phyloP scores from a whole-genome alignment of 2,329 filamentous ascomycete species.

The Drechslerella stenobrocha region DNA sequence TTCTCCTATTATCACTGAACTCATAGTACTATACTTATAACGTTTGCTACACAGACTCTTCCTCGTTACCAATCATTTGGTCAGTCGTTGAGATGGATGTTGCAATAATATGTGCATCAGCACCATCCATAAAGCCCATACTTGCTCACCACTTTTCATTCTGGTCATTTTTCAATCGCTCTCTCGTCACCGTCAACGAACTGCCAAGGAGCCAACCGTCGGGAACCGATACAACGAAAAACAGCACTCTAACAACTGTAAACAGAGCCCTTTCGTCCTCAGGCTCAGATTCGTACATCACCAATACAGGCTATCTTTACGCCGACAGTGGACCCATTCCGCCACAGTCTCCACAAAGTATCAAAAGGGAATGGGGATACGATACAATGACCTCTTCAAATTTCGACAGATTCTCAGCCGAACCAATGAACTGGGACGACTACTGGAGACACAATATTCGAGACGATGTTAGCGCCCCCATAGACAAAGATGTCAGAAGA shows the following conservation, averaged over 20 bases:
- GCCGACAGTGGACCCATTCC: constrained; percentile 12
- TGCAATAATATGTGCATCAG: constrained; percentile 39
- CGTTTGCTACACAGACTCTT: constrained; percentile 15
- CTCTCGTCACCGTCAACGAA: constrained; percentile 44
- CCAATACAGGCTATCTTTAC: constrained; percentile 39
- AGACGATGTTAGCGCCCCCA: constrained; percentile 40
- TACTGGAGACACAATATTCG: constrained; percentile 36
- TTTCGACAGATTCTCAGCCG: constrained; percentile 23
- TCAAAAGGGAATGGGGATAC: constrained; percentile 37
- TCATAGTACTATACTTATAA: not conserved
- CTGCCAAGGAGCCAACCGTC: constrained; percentile 27
- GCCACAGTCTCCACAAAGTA: constrained; percentile 31
- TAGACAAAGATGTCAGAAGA: constrained; percentile 39
- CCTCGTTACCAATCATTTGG: constrained; percentile 35
- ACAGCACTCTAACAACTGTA: constrained; percentile 38
- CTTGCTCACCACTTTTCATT: constrained; percentile 35
- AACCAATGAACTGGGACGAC: constrained; percentile 41
- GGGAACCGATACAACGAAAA: constrained; percentile 36
- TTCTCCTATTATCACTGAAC: not conserved
- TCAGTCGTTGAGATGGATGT: constrained; percentile 41
- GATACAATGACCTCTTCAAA: constrained; percentile 42
- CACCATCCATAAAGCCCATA: constrained; percentile 39
- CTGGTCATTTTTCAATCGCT: constrained; percentile 39
- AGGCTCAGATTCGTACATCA: constrained; percentile 36
- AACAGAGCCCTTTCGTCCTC: constrained; percentile 36